phyloP scores from a whole-genome alignment of 164 flowering plant genomes.

The Annona cherimola region DNA sequence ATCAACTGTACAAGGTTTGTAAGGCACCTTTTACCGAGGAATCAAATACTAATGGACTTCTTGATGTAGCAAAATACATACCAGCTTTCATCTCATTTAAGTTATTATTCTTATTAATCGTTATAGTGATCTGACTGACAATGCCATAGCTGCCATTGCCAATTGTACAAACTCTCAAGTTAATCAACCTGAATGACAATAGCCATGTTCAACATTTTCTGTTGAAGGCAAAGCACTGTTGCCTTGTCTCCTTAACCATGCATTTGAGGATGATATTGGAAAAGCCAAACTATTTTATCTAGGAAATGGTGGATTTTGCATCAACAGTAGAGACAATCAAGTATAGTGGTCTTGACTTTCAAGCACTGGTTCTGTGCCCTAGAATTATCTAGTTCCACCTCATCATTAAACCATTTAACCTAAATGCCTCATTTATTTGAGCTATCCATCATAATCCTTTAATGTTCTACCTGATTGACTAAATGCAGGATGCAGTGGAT shows the following conservation, averaged over 20 bases:
- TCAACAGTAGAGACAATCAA: not conserved
- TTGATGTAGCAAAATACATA: not conserved
- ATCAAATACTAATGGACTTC: not conserved
- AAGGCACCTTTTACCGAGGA: not conserved
- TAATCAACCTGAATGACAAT: not conserved
- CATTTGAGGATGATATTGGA: not conserved
- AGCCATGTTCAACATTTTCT: not conserved
- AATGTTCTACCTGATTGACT: not conserved
- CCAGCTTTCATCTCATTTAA: too few species aligned
- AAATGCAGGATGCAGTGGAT: slow-evolving; percentile 58
- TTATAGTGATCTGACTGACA: too few species aligned
- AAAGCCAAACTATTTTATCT: not conserved
- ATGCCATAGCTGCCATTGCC: too few species aligned
- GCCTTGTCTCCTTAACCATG: not conserved
- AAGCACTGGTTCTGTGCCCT: not conserved
- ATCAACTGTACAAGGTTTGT: slow-evolving; percentile 64
- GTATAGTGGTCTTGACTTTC: not conserved
- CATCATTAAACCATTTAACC: not conserved
- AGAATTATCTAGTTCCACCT: not conserved
- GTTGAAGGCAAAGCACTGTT: not conserved
- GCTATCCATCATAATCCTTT: not conserved
- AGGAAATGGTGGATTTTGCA: not conserved
- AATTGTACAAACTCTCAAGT: too few species aligned
- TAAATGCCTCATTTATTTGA: not conserved
- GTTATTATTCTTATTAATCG: too few species aligned